Percentiles rank a stretch among this genome's conserved stretches.
Conservation (phyloP, 371 early-diverging fungal genomes). For the Apophysomyces elegans region DNA sequence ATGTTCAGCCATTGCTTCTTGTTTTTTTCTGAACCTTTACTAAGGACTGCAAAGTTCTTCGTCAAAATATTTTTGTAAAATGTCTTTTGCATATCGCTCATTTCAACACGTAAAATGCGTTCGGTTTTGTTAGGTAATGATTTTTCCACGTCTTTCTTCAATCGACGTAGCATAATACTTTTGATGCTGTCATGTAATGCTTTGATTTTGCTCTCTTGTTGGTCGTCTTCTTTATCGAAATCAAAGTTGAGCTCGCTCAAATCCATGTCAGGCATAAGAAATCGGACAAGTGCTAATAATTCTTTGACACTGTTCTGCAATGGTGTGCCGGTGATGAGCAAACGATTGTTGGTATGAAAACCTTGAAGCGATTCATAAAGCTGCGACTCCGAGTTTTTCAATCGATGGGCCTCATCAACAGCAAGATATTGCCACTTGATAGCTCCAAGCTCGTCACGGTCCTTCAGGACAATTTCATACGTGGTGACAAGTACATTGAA, state of each 20-base stretch:
- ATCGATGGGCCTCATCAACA: conserved; percentile 92
- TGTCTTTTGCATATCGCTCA: conserved; percentile 87
- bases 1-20: conserved; percentile 93
- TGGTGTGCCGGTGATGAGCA: conserved; percentile 91
- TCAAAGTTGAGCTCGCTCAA: conserved; percentile 63
- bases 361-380: conserved; percentile 81
- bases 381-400: conserved; percentile 89
- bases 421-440: conserved; percentile 88
- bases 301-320: conserved; percentile 90
- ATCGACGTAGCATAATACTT: conserved; percentile 90
- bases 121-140: conserved; percentile 95
- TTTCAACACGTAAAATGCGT: conserved; percentile 91
- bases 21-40: conserved; percentile 78
- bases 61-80: conserved; percentile 94
- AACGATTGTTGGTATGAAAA: conserved; percentile 78
- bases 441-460: conserved; percentile 72
- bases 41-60: conserved; percentile 91
- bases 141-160: conserved; percentile 98
- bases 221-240: conserved; percentile 60
- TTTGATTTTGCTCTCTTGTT: conserved; percentile 84
- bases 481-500: conserved; percentile 96
- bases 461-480: conserved; percentile 94
- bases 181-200: conserved; percentile 85
- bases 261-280: conserved; percentile 87
- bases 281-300: conserved; percentile 77